A percentile compares a stretch with the other conserved stretches of the same genome.
Conservation (phyloP, 331 rosid species). For the Stylosanthes scabra region DNA sequence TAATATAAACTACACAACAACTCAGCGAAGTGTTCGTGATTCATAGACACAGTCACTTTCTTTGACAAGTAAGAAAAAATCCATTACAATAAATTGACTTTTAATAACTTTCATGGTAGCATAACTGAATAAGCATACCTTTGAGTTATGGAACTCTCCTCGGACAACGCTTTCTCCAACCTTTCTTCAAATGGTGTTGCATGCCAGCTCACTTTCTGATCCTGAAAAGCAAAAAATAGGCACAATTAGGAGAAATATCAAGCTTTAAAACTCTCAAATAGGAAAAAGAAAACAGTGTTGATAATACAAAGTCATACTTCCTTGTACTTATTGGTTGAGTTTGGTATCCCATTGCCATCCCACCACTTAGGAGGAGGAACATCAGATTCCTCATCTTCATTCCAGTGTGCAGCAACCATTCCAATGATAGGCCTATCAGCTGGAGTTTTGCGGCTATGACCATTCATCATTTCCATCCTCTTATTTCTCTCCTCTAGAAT, state of each 20-base stretch:
- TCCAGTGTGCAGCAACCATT: conserved; percentile 91
- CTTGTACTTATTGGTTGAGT: conserved; percentile 90
- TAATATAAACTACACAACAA: too few relatives aligned
- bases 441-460: conserved; percentile 55
- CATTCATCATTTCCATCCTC: conserved; percentile 41
- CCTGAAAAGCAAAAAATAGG: conserved; percentile 62
- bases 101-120: too few relatives aligned
- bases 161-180: conserved; percentile 90
- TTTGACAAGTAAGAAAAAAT: neutral
- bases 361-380: conserved; percentile 82
- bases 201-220: conserved; percentile 94
- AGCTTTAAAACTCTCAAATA: neutral
- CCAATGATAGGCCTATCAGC: conserved; percentile 90
- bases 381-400: conserved; percentile 62
- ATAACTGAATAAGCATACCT: conserved; percentile 41
- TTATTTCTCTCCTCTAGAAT: conserved; percentile 49
- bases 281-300: neutral
- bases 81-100: too few relatives aligned
- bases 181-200: conserved; percentile 96
- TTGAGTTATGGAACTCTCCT: conserved; percentile 65
- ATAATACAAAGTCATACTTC: conserved; percentile 59
- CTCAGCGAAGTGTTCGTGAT: too few relatives aligned
- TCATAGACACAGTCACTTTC: neutral
- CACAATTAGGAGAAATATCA: conserved; percentile 18
- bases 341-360: conserved; percentile 95